These are phyloP conservation scores for Emericellopsis atlantica DNA, from an alignment of 2,329 filamentous ascomycete species.

Conservation along the genomic window DNA sequence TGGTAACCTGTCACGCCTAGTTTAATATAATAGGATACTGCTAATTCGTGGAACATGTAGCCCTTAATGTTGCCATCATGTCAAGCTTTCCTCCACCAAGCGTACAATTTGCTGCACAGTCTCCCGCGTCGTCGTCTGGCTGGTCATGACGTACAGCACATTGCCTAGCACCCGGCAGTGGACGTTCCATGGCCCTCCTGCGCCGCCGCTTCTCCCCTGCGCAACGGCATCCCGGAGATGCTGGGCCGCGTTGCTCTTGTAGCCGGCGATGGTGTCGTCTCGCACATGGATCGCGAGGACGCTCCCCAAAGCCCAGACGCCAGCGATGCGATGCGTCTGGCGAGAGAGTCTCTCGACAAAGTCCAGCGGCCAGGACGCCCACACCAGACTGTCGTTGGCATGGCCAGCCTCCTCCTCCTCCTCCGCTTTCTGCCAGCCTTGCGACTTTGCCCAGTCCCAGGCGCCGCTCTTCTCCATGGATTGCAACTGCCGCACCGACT, in stretches of 20 bases:
- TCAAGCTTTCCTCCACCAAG: background rate
- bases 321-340: conserved; percentile 37
- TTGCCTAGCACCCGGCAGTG: conserved; percentile 44
- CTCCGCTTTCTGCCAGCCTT: conserved; percentile 21
- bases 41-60: too few relatives aligned
- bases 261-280: conserved; percentile 27
- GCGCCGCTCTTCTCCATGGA: conserved; percentile 39
- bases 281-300: conserved; percentile 54
- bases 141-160: conserved; percentile 45
- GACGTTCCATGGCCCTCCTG: conserved; percentile 29
- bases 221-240: conserved; percentile 24
- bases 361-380: conserved; percentile 58
- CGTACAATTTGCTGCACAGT: conserved; percentile 13
- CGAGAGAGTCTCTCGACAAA: conserved; percentile 48
- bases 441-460: conserved; percentile 42
- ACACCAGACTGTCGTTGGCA: conserved; percentile 20
- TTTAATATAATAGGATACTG: too few relatives aligned
- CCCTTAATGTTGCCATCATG: background rate
- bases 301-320: conserved; percentile 62
- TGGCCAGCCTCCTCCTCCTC: too few relatives aligned
- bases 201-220: conserved; percentile 5
- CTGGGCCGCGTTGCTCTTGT: conserved; percentile 32
- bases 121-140: conserved; percentile 26
- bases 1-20: too few relatives aligned
- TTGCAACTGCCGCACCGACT: conserved; percentile 47